Evolutionary conservation across 2,329 filamentous ascomycete genomes (phyloP).

Genomic region (Cytospora leucostoma): DNA sequence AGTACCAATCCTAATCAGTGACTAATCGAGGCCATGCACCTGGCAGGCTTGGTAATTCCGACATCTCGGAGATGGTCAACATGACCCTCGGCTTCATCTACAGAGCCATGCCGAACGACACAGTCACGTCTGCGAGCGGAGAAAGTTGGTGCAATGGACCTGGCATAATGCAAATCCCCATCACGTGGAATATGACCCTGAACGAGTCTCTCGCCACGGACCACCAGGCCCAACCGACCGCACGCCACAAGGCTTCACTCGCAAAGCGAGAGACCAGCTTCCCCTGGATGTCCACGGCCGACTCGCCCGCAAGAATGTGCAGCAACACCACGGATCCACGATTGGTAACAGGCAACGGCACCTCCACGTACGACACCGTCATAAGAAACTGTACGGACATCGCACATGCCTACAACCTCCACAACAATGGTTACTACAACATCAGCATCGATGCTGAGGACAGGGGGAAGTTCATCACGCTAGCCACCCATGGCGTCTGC

Average conservation of each 20-base stretch:
- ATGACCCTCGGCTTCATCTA: not conserved
- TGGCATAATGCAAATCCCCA: no score
- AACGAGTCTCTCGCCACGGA: not conserved
- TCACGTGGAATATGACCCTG: not conserved
- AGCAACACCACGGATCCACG: not conserved
- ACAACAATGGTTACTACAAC: not conserved
- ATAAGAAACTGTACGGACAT: not conserved
- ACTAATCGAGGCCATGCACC: not conserved
- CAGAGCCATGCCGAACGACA: not conserved
- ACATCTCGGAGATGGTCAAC: not conserved
- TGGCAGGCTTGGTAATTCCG: not conserved
- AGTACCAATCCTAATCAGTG: not conserved
- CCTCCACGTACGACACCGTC: not conserved
- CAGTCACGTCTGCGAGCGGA: not conserved
- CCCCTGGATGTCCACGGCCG: not conserved
- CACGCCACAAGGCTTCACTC: not conserved
- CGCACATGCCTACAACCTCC: not conserved
- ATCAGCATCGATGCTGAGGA: not conserved
- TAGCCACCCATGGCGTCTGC: not conserved
- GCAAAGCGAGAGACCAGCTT: not conserved
- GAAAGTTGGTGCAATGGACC: not conserved
- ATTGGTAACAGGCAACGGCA: not conserved
- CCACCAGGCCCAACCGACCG: not conserved
- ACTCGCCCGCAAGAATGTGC: not conserved
- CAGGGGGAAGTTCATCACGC: not conserved